phyloP scores from a whole-genome alignment of 2,329 filamentous ascomycete genomes.

The Stenocarpella maydis region DNA sequence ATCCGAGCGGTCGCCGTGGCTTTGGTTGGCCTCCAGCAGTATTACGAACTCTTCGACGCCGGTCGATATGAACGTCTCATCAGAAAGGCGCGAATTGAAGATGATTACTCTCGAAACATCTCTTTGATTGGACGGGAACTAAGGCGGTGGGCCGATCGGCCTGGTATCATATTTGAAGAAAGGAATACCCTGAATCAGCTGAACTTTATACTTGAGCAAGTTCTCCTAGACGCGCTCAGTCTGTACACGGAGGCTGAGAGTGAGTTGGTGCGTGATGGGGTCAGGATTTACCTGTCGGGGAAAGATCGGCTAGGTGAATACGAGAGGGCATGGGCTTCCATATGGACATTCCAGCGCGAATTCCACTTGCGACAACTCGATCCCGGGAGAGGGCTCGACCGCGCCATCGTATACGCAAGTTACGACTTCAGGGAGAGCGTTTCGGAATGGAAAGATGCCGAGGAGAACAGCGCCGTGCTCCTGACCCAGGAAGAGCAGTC shows the following conservation, averaged over 20 bases:
- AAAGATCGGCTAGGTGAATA: neutral
- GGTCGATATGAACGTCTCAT: neutral
- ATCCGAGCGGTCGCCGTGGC: neutral
- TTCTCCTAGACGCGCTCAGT: neutral
- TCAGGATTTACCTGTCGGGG: neutral
- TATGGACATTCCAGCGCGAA: neutral
- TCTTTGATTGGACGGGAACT: neutral
- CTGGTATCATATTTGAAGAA: neutral
- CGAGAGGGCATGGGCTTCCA: neutral
- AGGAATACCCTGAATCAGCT: neutral
- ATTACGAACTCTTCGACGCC: neutral
- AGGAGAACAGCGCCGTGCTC: neutral
- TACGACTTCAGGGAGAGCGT: neutral
- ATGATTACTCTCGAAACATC: constrained; percentile 5
- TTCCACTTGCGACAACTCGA: neutral
- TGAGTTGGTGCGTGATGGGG: neutral
- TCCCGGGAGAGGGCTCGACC: neutral
- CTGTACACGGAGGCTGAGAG: neutral
- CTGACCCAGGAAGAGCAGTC: neutral
- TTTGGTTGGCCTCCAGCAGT: neutral
- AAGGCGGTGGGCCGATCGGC: neutral
- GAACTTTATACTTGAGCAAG: neutral
- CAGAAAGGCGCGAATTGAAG: neutral
- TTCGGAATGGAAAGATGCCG: neutral
- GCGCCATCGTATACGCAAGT: neutral